A percentile compares a stretch with the other conserved stretches of the same genome.
phyloP scores from a whole-genome alignment of 352 stramenopile genomes.

The Phytopythium montanum region DNA sequence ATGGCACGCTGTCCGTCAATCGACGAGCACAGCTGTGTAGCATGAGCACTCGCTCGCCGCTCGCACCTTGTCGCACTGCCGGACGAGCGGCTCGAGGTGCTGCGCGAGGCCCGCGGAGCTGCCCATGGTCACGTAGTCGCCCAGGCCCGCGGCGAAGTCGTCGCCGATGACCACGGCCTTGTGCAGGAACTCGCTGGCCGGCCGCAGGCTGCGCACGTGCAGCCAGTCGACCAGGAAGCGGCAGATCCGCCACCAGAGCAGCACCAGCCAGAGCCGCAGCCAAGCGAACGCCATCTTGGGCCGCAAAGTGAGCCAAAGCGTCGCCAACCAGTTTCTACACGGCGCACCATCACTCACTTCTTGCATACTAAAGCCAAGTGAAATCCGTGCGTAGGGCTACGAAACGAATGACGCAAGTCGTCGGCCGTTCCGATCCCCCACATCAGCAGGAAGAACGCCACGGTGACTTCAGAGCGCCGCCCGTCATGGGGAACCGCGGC shows the following conservation, averaged over 20 bases:
- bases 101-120: slow-evolving; percentile 39
- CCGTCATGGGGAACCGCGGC: slow-evolving; percentile 78
- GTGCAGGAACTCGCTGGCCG: slow-evolving; percentile 65
- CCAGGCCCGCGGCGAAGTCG: slow-evolving; percentile 76
- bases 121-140: slow-evolving; percentile 71
- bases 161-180: slow-evolving; percentile 84
- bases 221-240: slow-evolving; percentile 39
- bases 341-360: background rate
- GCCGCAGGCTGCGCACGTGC: slow-evolving; percentile 43
- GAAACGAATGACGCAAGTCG: background rate
- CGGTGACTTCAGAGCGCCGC: background rate
- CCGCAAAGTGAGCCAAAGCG: background rate
- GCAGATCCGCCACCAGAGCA: slow-evolving; percentile 73
- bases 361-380: background rate
- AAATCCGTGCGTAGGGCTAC: background rate
- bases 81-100: slow-evolving; percentile 50
- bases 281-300: slow-evolving; percentile 22
- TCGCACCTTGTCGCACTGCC: slow-evolving; percentile 54
- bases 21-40: slow-evolving; percentile 13
- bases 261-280: slow-evolving; percentile 49
- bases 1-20: background rate
- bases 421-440: background rate
- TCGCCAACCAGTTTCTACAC: background rate
- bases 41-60: background rate
- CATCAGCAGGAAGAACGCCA: background rate